Evolutionary conservation across 2,329 filamentous ascomycete species (phyloP), one percentile per base, ranked within the genome.

Genomic region (Monilinia aucupariae): DNA sequence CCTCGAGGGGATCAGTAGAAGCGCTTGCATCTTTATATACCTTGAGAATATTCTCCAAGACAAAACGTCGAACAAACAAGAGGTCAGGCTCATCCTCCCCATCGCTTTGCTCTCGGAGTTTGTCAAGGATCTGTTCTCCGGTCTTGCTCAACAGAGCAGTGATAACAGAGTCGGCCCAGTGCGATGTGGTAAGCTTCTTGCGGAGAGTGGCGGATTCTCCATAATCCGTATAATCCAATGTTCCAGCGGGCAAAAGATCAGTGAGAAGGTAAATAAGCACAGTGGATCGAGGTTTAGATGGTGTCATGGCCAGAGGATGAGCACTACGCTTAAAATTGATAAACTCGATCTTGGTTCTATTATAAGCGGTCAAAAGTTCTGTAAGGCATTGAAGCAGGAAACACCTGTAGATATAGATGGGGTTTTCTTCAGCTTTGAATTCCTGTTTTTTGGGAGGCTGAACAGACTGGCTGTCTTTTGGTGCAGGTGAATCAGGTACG

Each of bases 261-360:
- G 90, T 92, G 55, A 99, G 84, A 43, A 99, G 81, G 72, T 99
- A 99, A 75, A 97, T 97, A 66, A 99, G 80, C 50, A 97, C 89
- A 66, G 90, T 92, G 13, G 93, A 92, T 48, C 94, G 87, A 62
- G 94, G 94, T 76, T 97, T 97, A 20, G 96, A 92, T 6, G 94
- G 94, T 1, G 94, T 97, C 66, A 76, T 73, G 13, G 88, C 88
- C 69, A 91, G 88, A 51, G 91, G 83, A 53, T 93, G 91, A 8
- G 91, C 88, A 72, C 92, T 96, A 65, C 93, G 88, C 68, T 96
- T 97, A 78, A 97, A 99, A 75, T 97, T 97, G 79, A 99, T 97
- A 74, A 99, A 97, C 74, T 99, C 96, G 50, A 99, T 85, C 80
- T 99, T 99, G 10, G 92, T 91, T 61, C 92, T 87, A 69, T 92